Evolutionary conservation across 306 rosid genomes (phyloP), one percentile per base, ranked within the genome.

Genomic region (Casuarina equisetifolia): DNA sequence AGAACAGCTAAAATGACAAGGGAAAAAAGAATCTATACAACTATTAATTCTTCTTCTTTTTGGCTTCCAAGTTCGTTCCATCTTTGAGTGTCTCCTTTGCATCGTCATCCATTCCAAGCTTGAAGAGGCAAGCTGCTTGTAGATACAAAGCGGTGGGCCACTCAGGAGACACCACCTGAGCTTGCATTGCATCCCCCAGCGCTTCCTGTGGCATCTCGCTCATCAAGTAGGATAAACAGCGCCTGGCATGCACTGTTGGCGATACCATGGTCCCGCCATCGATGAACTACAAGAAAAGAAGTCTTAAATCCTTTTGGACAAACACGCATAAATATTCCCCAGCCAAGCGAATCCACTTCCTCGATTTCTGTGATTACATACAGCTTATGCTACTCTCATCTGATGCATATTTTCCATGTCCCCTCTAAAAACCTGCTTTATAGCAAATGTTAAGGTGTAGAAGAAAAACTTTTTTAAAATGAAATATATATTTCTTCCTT

Each of bases 231-330:
- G 97, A 92, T 16, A 95, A 87, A 82, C 99, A 95, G 0, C 99
- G 86, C 84, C 97, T 87, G 9, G 92, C 92, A 74, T 88, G 89
- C 86, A 92, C 99, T 0, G 99, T 92, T 3, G 99, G 99, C 8
- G 99, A 95, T 25, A 92, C 90, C 99, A 95, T 92, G 2, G 97
- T 95, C 74, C 99, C 99, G 38, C 97, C 91, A 48, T 92, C 97
- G 10, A 95, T 91, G 88, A 95, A 95, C 99, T 95, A 70, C 79
- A 76, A 9, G 55, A n/a, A 2, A 64, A 71, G 64, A 81, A 12
- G 69, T 67, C 13, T 67, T n/a, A 67, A 67, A 15, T 15, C 32
- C 32, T 67, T 67, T 40, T 67, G 35, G 50, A 17, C 50, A 42
- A 17, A 67, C 32, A 2, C 8, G 71, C 16, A 67, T 40, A 3